Percentiles rank a stretch among this genome's conserved stretches.
Conservation (phyloP, 768 basidiomycete genomes). For the Lactarius quietus region DNA sequence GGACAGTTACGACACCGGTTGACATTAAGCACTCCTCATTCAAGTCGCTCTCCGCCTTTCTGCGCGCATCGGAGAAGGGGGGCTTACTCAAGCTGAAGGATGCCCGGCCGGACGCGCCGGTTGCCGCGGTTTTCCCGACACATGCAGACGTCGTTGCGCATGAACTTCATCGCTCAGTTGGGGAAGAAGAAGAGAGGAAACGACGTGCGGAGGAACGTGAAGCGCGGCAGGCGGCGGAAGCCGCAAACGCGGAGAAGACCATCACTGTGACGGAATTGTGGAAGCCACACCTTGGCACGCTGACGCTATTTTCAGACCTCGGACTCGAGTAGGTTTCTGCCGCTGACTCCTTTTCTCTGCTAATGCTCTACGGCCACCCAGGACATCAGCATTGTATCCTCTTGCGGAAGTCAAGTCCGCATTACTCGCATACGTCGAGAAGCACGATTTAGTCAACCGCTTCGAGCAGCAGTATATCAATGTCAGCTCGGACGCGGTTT, state of each 20-base stretch:
- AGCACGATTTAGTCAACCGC: constrained; percentile 59
- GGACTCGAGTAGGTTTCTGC: constrained; percentile 51
- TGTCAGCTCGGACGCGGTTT: constrained; percentile 44
- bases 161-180: constrained; percentile 51
- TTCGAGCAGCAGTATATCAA: constrained; percentile 68
- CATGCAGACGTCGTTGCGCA: constrained; percentile 60
- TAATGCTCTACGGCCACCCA: constrained; percentile 30
- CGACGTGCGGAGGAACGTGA: constrained; percentile 56
- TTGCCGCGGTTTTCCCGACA: constrained; percentile 46
- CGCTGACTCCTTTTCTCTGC: constrained; percentile 2
- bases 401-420: constrained; percentile 51
- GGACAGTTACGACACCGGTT: constrained; percentile 40
- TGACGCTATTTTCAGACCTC: constrained; percentile 59
- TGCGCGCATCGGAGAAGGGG: constrained; percentile 74
- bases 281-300: constrained; percentile 63
- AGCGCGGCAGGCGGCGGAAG: constrained; percentile 51
- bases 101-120: constrained; percentile 34
- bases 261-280: constrained; percentile 65
- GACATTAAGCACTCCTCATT: constrained; percentile 76
- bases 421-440: constrained; percentile 60
- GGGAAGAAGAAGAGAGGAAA: constrained; percentile 60
- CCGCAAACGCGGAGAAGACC: constrained; percentile 42
- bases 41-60: constrained; percentile 79
- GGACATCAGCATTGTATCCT: constrained; percentile 53
- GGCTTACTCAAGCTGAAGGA: constrained; percentile 70